These are phyloP conservation scores for Cladosporium colombiae DNA, from an alignment of 2,329 filamentous ascomycete species.

Conservation along the genomic window DNA sequence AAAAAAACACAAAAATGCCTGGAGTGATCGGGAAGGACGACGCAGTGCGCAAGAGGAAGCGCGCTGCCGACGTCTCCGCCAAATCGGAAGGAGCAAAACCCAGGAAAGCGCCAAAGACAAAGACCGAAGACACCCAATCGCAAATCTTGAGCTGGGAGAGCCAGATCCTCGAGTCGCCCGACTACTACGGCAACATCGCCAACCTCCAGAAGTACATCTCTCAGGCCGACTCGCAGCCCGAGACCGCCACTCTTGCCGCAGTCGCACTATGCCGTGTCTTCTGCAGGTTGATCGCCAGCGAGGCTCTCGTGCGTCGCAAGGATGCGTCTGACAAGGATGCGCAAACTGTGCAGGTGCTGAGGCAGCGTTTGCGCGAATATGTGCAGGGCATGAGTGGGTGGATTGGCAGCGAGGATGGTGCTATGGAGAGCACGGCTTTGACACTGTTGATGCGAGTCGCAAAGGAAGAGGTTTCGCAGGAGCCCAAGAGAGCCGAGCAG, in stretches of 20 bases:
- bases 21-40: constrained; percentile 30
- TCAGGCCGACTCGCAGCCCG: constrained; percentile 58
- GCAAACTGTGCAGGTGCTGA: constrained; percentile 76
- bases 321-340: constrained; percentile 70
- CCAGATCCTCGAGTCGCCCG: constrained; percentile 79
- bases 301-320: constrained; percentile 66
- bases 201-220: constrained; percentile 61
- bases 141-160: constrained; percentile 75
- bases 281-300: constrained; percentile 73
- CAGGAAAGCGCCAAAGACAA: constrained; percentile 42
- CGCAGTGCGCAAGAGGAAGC: constrained; percentile 47
- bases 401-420: constrained; percentile 60
- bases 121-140: constrained; percentile 56
- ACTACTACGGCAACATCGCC: constrained; percentile 89
- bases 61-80: constrained; percentile 30
- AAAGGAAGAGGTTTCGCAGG: constrained; percentile 71
- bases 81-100: constrained; percentile 34
- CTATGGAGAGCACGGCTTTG: constrained; percentile 68
- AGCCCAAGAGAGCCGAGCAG: constrained; percentile 53
- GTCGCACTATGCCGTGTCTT: constrained; percentile 87
- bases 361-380: constrained; percentile 71
- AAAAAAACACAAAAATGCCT: constrained; percentile 37
- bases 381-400: constrained; percentile 54
- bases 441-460: constrained; percentile 80
- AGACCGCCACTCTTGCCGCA: constrained; percentile 56